phyloP scores from a whole-genome alignment of 192 early-diverging fungal species.

The Linnemannia hyalina region DNA sequence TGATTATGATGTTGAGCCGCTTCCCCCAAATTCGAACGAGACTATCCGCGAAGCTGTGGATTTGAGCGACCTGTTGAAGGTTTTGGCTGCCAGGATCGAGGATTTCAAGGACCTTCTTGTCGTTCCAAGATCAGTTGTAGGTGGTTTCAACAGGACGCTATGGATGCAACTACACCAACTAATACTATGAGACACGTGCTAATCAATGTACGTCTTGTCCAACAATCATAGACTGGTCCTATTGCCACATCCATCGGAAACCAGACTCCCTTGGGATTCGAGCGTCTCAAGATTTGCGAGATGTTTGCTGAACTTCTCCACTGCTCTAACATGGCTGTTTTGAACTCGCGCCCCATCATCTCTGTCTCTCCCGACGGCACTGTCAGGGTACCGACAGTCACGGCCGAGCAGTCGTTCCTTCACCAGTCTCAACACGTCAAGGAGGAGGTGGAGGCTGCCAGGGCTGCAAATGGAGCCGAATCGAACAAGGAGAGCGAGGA shows the following conservation, averaged over 20 bases:
- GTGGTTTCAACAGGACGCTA: not conserved
- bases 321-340: slow-evolving; percentile 83
- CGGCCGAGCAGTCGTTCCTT: slow-evolving; percentile 19
- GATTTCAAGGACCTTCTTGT: slow-evolving; percentile 83
- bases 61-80: slow-evolving; percentile 90
- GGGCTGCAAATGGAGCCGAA: not conserved
- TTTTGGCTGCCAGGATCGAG: slow-evolving; percentile 78
- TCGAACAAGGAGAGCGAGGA: slow-evolving; percentile 4
- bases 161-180: not conserved
- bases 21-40: slow-evolving; percentile 31
- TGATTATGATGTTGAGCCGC: slow-evolving; percentile 50
- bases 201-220: not conserved
- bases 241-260: slow-evolving; percentile 83
- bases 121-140: slow-evolving; percentile 77
- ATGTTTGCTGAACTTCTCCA: slow-evolving; percentile 97
- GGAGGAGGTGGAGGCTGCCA: slow-evolving; percentile 16
- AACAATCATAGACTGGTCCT: slow-evolving; percentile 54
- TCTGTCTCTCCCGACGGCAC: slow-evolving; percentile 38
- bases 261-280: slow-evolving; percentile 86
- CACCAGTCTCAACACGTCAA: slow-evolving; percentile 26
- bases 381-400: slow-evolving; percentile 25
- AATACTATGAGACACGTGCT: not conserved
- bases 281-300: slow-evolving; percentile 94
- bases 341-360: slow-evolving; percentile 63
- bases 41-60: slow-evolving; percentile 65